phyloP scores from a whole-genome alignment of 306 rosid genomes.

The Citrullus colocynthis region DNA sequence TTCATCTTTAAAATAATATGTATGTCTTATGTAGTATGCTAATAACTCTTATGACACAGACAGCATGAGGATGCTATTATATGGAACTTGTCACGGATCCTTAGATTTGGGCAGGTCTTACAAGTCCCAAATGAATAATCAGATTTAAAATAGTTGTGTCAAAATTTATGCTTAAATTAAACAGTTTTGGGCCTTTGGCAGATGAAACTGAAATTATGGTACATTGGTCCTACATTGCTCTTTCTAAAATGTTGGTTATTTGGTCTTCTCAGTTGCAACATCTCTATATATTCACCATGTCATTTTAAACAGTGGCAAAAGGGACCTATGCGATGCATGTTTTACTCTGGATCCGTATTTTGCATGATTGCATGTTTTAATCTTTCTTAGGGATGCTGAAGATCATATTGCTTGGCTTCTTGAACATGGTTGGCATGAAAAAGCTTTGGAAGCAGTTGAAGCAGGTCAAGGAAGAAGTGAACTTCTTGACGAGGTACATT shows the following conservation, averaged over 20 bases:
- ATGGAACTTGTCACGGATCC: not conserved
- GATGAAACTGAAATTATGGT: not conserved
- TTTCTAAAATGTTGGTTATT: not conserved
- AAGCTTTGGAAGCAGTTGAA: constrained; percentile 93
- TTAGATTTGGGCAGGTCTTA: not conserved
- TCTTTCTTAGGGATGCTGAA: constrained; percentile 73
- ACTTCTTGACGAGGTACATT: constrained; percentile 80
- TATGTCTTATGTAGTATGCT: not conserved
- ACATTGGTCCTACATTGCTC: not conserved
- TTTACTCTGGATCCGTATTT: constrained; percentile 7
- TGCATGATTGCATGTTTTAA: constrained; percentile 13
- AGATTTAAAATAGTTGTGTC: not conserved
- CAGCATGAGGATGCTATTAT: not conserved
- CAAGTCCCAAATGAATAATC: not conserved
- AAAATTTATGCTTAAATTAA: not conserved
- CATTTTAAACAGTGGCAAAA: not conserved
- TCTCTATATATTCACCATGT: not conserved
- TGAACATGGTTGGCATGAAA: constrained; percentile 93
- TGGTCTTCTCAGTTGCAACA: not conserved
- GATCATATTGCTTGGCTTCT: constrained; percentile 99
- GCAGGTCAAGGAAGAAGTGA: constrained; percentile 95
- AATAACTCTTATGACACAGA: not conserved
- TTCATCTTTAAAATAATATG: not conserved
- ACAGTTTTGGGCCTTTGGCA: not conserved
- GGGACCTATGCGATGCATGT: not conserved